Evolutionary conservation across 306 rosid species (phyloP), one percentile per base, ranked within the genome.

Genomic region (Cucumis cinereus): DNA sequence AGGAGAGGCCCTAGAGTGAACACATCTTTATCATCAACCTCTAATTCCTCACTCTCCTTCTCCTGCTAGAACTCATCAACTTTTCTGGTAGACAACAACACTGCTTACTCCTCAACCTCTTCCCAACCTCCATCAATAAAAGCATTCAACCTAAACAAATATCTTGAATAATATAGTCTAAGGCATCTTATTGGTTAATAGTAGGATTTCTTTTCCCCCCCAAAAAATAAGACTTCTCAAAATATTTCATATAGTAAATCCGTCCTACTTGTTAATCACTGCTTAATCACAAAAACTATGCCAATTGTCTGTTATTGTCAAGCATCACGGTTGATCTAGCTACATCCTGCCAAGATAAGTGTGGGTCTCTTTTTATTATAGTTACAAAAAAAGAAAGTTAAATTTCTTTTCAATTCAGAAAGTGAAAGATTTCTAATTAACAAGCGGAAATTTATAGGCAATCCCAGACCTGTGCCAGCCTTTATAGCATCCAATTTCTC

Each of bases 1-100:
- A 93, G 78, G 78, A 85, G 84, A 81, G 97, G 97, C 69, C 91
- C 97, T 26, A 94, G 98, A 82, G 88, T 86, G 35, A 88, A 93
- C 80, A 69, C 86, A 1, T 63, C 88, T 10, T 84, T 86, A 17
- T 82, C 91, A 7, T 85, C 91, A 26, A 58, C 88, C 64, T 41
- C 85, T 8, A 30, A 73, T 55, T 62, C 80, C 75, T 74, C 82
- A 56, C 70, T 77, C 28, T 78, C 79, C 22, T 86, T 78, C 15
- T 86, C 85, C 55, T 23, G 79, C 64, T 68, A 80, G 28, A 61
- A 79, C 19, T 62, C 83, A 30, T 30, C 35, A 3, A 30, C 35
- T 30, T 30, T 30, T 30, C 35, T 30, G 35, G 35, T 5, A 30
- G 35, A 30, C 35, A 30, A 30, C 2, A 3, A 30, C 35, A 30